Evolutionary conservation across 176 grass and related monocot genomes (phyloP), one percentile per base, ranked within the genome.

Genomic region (Elymus sibiricus): DNA sequence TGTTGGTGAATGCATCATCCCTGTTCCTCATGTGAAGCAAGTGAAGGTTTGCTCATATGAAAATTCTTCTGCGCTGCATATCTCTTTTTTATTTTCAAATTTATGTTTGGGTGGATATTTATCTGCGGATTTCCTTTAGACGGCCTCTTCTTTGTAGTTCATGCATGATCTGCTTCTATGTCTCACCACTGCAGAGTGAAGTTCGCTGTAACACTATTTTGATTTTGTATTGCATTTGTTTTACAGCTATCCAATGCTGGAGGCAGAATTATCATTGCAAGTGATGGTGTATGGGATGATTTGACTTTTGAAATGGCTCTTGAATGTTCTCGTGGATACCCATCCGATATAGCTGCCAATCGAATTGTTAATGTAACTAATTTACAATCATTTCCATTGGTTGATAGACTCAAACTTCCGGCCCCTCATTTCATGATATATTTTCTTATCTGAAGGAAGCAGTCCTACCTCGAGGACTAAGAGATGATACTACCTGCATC

Each of bases 271-370:
- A 84, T 96, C 91, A 94, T 99, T 62, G 90, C 97, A 84, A 99
- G 94, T 82, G 97, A 99, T 88, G 97, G 97, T 46, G 97, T 99
- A 11, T 99, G 94, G 92, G 97, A 99, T 93, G 92, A 93, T 89
- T 91, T 99, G 90, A 85, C 70, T 55, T 92, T 63, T 91, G 90
- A 94, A 88, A 84, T 83, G 83, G 94, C 90, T 85, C 67, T 93
- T 56, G 89, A 91, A 63, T 93, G 94, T 84, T 96, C 88, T 65
- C 92, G 86, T 69, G 94, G 94, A 37, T 86, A 93, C 40, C 85
- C 92, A 64, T 84, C 94, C 59, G 90, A 86, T 53, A 82, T 83
- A 70, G 92, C 94, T 74, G 97, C 94, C 37, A 86, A 74, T 88
- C 88, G 93, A 79, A 99, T 99, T 86, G 94, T 99, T 66, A 94